Evolutionary conservation across 495 filamentous ascomycete genomes (phyloP).

Genomic region (Haplographium delicatum): DNA sequence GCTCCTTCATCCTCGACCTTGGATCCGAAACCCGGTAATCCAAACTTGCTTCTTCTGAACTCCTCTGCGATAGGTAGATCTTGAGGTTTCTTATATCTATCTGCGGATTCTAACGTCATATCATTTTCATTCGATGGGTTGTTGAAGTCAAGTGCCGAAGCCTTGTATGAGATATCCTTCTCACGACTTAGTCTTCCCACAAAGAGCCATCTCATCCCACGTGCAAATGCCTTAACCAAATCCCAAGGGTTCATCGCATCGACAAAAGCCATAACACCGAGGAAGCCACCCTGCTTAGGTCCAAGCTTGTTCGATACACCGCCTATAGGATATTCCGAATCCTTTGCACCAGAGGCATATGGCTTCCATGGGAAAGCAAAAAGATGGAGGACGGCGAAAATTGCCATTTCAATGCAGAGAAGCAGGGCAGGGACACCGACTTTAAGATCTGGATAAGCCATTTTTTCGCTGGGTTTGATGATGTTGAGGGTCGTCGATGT

Average conservation of each 20-base stretch:
- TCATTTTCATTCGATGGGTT: constrained; percentile 27
- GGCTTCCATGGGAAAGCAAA: constrained; percentile 77
- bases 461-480: constrained; percentile 53
- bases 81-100: constrained; percentile 28
- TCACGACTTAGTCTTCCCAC: constrained; percentile 57
- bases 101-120: constrained; percentile 26
- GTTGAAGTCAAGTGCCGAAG: neutral
- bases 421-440: constrained; percentile 75
- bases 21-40: constrained; percentile 5
- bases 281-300: constrained; percentile 37
- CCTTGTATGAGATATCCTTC: constrained; percentile 39
- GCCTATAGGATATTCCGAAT: constrained; percentile 29
- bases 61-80: constrained; percentile 38
- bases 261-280: constrained; percentile 56
- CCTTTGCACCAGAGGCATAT: constrained; percentile 46
- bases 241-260: constrained; percentile 84
- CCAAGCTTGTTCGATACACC: constrained; percentile 50
- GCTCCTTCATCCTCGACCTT: constrained; percentile 35
- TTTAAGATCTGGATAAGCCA: constrained; percentile 70
- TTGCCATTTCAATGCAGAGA: constrained; percentile 83
- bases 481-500: constrained; percentile 52
- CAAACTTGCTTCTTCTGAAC: constrained; percentile 38
- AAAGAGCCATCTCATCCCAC: constrained; percentile 76
- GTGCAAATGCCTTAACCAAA: constrained; percentile 68
- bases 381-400: constrained; percentile 73